Conservation (phyloP, 352 stramenopile species). For the Pythium rishiriense region DNA sequence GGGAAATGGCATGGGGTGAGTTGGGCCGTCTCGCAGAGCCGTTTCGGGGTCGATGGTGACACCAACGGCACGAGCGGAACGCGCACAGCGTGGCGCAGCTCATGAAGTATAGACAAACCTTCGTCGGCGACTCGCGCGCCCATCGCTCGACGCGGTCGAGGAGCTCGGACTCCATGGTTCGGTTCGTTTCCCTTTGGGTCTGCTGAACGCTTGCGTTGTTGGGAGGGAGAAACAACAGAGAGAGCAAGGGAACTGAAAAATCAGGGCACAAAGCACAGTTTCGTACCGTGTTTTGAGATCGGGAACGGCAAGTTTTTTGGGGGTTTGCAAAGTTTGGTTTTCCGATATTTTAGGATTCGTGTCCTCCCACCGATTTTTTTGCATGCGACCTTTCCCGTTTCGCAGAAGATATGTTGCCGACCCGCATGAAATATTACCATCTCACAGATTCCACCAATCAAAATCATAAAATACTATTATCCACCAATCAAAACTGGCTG, state of each 20-base stretch:
- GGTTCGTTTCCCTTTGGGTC: not conserved
- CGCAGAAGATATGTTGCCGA: slow-evolving; percentile 20
- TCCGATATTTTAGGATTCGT: not conserved
- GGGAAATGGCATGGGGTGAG: not conserved
- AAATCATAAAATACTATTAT: slow-evolving; percentile 9
- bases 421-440: not conserved
- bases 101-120: slow-evolving; percentile 33
- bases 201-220: slow-evolving; percentile 3
- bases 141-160: slow-evolving; percentile 75
- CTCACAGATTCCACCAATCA: slow-evolving; percentile 1
- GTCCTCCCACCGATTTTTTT: slow-evolving; percentile 2
- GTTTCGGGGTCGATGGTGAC: slow-evolving; percentile 12
- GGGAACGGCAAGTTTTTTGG: not conserved
- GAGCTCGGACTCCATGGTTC: slow-evolving; percentile 66
- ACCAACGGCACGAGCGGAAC: not conserved
- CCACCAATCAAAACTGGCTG: slow-evolving; percentile 4
- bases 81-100: not conserved
- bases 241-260: not conserved
- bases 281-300: slow-evolving; percentile 24
- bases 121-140: slow-evolving; percentile 65
- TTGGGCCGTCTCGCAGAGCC: not conserved
- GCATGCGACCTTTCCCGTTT: slow-evolving; percentile 27
- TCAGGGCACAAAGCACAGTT: slow-evolving; percentile 2
- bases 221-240: not conserved
- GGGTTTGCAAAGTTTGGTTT: not conserved